Conservation (phyloP, 2,329 filamentous ascomycete genomes). For the Cadophora malorum region DNA sequence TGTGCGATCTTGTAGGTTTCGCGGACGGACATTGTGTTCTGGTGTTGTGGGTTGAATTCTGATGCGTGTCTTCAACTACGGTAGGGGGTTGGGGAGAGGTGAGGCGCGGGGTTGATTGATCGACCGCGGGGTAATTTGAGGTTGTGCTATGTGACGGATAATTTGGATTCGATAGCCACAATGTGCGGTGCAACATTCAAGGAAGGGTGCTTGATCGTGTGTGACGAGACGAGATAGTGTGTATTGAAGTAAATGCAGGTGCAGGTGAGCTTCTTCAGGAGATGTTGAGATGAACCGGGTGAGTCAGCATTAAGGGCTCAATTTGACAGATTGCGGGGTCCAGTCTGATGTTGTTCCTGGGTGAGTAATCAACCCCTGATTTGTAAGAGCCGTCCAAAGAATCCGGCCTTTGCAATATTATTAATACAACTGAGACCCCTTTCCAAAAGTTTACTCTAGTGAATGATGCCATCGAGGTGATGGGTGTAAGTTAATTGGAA, state of each 20-base stretch:
- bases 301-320: constrained; percentile 12
- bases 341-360: background rate
- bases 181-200: background rate
- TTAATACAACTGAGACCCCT: background rate
- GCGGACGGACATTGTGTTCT: constrained; percentile 27
- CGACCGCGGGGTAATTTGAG: background rate
- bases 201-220: background rate
- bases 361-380: constrained; percentile 14
- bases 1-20: constrained; percentile 34
- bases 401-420: background rate
- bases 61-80: background rate
- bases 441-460: background rate
- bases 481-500: background rate
- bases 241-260: background rate
- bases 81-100: background rate
- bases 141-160: background rate
- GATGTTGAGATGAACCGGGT: constrained; percentile 1
- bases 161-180: background rate
- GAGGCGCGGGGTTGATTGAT: background rate
- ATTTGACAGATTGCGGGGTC: constrained; percentile 8
- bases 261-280: background rate
- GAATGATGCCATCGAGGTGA: background rate
- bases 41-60: too few species aligned
- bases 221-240: background rate
- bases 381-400: background rate